Conservation (phyloP, 2,329 filamentous ascomycete species). For the Claviceps purpurea region DNA sequence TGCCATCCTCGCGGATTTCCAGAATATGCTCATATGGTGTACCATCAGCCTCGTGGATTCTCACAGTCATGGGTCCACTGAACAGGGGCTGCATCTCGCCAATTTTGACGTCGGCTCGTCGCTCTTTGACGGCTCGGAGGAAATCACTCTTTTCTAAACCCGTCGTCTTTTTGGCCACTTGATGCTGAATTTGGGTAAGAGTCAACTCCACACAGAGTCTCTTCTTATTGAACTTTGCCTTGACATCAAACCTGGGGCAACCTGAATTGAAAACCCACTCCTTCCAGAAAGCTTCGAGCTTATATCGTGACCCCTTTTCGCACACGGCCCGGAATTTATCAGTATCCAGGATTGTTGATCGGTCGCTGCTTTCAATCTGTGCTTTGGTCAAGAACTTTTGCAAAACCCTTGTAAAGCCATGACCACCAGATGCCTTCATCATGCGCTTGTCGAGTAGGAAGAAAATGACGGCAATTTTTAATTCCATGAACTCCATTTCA, state of each 20-base stretch:
- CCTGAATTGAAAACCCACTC: conserved; percentile 87
- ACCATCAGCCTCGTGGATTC: conserved; percentile 95
- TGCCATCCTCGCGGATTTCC: conserved; percentile 77
- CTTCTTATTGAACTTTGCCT: conserved; percentile 94
- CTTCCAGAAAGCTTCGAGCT: conserved; percentile 79
- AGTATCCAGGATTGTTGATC: conserved; percentile 61
- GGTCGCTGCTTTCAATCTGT: conserved; percentile 46
- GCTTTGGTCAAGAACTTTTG: conserved; percentile 76
- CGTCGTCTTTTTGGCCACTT: conserved; percentile 22
- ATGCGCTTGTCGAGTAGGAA: conserved; percentile 89
- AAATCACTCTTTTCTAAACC: conserved; percentile 61
- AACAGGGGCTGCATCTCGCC: conserved; percentile 67
- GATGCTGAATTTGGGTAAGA: conserved; percentile 61
- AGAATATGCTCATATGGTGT: conserved; percentile 98
- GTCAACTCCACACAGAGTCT: conserved; percentile 86
- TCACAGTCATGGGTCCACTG: conserved; percentile 91
- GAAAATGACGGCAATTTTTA: conserved; percentile 83
- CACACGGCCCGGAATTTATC: conserved; percentile 70
- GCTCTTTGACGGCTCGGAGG: conserved; percentile 72
- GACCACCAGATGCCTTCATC: conserved; percentile 68
- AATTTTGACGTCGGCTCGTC: conserved; percentile 53
- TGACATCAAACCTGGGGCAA: conserved; percentile 76
- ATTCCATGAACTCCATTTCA: conserved; percentile 78
- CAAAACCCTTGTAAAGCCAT: conserved; percentile 75
- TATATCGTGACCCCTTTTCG: conserved; percentile 77